A percentile compares a stretch with the other conserved stretches of the same genome.
Evolutionary conservation across 805 yeast species (phyloP).

Genomic region (Candida parachauliodes): DNA sequence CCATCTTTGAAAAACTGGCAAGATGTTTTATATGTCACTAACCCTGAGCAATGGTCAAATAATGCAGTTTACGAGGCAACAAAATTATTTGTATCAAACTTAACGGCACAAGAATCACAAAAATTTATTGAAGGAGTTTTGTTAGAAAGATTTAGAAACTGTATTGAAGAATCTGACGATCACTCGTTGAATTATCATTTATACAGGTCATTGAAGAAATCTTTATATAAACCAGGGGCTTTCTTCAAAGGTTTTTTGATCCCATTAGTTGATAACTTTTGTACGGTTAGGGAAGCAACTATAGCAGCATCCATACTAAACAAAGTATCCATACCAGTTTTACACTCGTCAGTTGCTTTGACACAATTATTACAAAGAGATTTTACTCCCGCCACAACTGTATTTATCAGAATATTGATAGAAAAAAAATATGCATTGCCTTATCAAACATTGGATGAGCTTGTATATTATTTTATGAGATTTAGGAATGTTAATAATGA

Average conservation of each 20-base stretch:
- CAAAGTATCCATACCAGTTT: constrained; percentile 87
- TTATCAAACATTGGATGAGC: constrained; percentile 90
- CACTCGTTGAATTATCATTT: constrained; percentile 87
- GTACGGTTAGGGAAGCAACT: constrained; percentile 90
- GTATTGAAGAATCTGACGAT: constrained; percentile 69
- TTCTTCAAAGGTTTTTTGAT: constrained; percentile 94
- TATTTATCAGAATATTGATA: constrained; percentile 81
- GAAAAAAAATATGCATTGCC: constrained; percentile 97
- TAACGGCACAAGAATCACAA: constrained; percentile 85
- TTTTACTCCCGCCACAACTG: constrained; percentile 83
- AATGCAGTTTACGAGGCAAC: constrained; percentile 95
- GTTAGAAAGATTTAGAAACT: constrained; percentile 66
- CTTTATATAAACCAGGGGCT: constrained; percentile 95
- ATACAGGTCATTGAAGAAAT: constrained; percentile 86
- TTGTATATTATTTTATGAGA: constrained; percentile 90
- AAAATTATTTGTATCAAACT: constrained; percentile 84
- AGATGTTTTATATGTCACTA: constrained; percentile 86
- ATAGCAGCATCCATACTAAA: constrained; percentile 89
- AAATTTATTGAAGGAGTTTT: constrained; percentile 67
- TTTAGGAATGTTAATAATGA: constrained; percentile 63
- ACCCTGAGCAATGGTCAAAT: constrained; percentile 93
- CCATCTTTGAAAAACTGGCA: constrained; percentile 95
- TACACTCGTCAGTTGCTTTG: constrained; percentile 95
- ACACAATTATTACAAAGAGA: constrained; percentile 77
- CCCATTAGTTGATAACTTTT: constrained; percentile 84